Conservation (phyloP, 2,329 filamentous ascomycete genomes). For the Aspergillus sp. region DNA sequence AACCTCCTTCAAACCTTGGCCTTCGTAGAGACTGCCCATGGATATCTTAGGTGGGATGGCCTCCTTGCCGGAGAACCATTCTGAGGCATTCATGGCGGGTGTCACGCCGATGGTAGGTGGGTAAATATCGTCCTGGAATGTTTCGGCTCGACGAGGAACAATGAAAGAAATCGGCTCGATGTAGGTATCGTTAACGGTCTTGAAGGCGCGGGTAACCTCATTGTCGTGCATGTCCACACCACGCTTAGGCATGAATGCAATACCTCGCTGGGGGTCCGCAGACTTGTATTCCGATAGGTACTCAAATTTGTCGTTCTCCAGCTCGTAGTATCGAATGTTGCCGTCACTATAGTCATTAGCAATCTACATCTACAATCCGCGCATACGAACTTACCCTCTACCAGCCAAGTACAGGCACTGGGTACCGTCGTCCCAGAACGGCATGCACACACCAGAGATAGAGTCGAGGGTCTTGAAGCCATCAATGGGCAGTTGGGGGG, state of each 20-base stretch:
- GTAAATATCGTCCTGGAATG: constrained; percentile 96
- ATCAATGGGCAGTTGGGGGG: constrained; percentile 75
- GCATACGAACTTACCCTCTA: constrained; percentile 71
- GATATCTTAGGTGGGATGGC: constrained; percentile 88
- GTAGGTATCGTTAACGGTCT: constrained; percentile 92
- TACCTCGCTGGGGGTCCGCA: constrained; percentile 86
- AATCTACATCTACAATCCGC: too few relatives aligned
- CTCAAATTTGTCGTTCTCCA: constrained; percentile 98
- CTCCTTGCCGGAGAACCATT: constrained; percentile 86
- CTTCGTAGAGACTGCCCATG: constrained; percentile 87
- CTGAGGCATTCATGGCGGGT: constrained; percentile 73
- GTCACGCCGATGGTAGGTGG: constrained; percentile 79
- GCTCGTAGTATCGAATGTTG: constrained; percentile 98
- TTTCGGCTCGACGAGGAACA: constrained; percentile 87
- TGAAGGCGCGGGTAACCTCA: constrained; percentile 92
- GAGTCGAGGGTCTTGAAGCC: constrained; percentile 90
- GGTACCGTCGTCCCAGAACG: constrained; percentile 98
- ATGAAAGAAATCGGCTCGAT: constrained; percentile 98
- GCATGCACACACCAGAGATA: constrained; percentile 97
- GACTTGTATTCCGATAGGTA: constrained; percentile 97
- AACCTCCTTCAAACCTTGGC: constrained; percentile 75
- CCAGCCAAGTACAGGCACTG: constrained; percentile 95
- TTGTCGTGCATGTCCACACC: constrained; percentile 97
- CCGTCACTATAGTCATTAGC: constrained; percentile 65
- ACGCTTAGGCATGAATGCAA: constrained; percentile 92